Base-by-base conservation (phyloP, 306 rosid species). In the Fagus crenata region DNA sequence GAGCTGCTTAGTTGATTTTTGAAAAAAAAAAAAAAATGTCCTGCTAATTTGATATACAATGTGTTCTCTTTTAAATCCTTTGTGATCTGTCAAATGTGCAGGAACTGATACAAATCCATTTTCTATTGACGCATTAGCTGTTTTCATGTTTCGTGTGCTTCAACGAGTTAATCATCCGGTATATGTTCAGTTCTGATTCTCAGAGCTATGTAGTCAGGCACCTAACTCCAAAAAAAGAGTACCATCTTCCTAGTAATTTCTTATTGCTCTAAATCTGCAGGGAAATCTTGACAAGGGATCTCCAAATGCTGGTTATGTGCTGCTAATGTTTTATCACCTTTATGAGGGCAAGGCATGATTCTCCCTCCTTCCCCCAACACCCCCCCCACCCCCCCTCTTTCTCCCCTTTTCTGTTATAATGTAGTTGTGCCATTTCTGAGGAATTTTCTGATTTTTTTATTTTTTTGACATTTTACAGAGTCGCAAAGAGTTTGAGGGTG, bases 241-340 rank as follows among this genome's bases (percentile, higher is more conserved):
- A 7, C 75, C 81, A 71, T 71, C 43, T 70, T 4, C 79, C 82
- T 81, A 76, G 75, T 82, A 63, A 72, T 74, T 72, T 43, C 53
- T 7, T 69, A 54, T 77, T 80, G 59, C 69, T 81, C 54, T 32
- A 53, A 46, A 70, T 69, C 40, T 87, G 28, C 64, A 94, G 98
- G 98, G 98, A 76, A 94, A 88, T 87, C 97, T 94, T 71, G 98
- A 94, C 86, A 82, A 87, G 85, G 89, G 84, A 75, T 94, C 98
- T 84, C 91, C 96, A 72, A 92, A 92, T 88, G 98, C 96, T 51
- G 98, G 98, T 43, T 90, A 85, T 81, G 98, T 94, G 88, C 85
- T 94, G 82, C 86, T 94, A 77, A 92, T 94, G 98, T 94, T 94
- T 87, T 90, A 94, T 88, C 90, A 94, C 85, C 97, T 94, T 67